phyloP scores from a whole-genome alignment of 148 eudicot genomes.

The Limonium bicolor region DNA sequence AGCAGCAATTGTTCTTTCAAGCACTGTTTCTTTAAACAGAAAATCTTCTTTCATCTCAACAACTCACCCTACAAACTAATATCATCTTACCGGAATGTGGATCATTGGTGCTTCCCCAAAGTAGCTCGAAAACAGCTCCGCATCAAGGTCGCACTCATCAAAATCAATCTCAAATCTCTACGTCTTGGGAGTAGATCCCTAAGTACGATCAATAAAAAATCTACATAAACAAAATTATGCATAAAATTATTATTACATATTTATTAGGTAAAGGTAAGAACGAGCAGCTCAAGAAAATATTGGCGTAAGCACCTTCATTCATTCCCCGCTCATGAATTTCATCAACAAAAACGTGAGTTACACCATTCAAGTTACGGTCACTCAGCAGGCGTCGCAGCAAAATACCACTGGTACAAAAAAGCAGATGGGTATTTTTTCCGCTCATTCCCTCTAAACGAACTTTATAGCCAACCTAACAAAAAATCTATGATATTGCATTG shows the following conservation, averaged over 20 bases:
- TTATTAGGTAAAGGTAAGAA: too few relatives aligned
- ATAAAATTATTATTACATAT: too few relatives aligned
- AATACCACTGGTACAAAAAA: slow-evolving; percentile 99
- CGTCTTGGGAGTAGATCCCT: slow-evolving; percentile 98
- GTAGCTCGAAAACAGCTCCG: slow-evolving; percentile 79
- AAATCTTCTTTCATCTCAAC: too few relatives aligned
- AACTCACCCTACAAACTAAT: too few relatives aligned
- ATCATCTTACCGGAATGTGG: slow-evolving; percentile 70
- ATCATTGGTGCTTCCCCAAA: slow-evolving; percentile 86
- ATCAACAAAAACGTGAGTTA: slow-evolving; percentile 96
- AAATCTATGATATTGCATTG: slow-evolving; percentile 27
- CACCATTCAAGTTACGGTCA: slow-evolving; percentile 81
- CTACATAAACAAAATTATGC: slow-evolving; percentile 25
- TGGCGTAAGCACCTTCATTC: slow-evolving; percentile 70
- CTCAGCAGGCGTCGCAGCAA: slow-evolving; percentile 87
- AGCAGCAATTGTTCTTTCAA: too few relatives aligned
- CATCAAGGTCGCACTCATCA: slow-evolving; percentile 99
- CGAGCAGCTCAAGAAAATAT: slow-evolving; percentile 7
- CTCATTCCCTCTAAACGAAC: slow-evolving; percentile 98
- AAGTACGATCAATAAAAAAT: slow-evolving; percentile 89
- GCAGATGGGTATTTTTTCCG: slow-evolving; percentile 97
- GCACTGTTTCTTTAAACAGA: too few relatives aligned
- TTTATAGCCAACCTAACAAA: slow-evolving; percentile 92
- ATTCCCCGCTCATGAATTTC: slow-evolving; percentile 99
- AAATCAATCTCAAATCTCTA: slow-evolving; percentile 78